A percentile compares a stretch with the other conserved stretches of the same genome.
These are phyloP conservation scores for Fusarium anguioides DNA, from an alignment of 2,329 filamentous ascomycete genomes.

Conservation along the genomic window DNA sequence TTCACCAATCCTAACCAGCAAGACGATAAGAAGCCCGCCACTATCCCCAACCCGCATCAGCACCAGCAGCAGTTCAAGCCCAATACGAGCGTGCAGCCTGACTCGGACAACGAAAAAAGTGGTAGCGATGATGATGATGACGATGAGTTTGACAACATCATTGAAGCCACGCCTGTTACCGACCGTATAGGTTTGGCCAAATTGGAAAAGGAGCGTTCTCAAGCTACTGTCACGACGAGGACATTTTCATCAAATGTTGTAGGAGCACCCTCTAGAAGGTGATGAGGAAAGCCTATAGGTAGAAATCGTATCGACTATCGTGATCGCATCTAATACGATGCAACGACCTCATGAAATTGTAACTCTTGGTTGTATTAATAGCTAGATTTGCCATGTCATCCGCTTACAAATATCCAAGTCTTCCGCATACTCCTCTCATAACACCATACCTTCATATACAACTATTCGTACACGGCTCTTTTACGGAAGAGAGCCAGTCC, in stretches of 20 bases:
- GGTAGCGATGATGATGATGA: conserved; percentile 58
- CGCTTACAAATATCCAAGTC: conserved; percentile 1
- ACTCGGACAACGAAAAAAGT: conserved; percentile 71
- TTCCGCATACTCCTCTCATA: conserved; percentile 8
- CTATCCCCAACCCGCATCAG: conserved; percentile 68
- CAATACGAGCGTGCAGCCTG: conserved; percentile 76
- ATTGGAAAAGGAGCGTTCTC: conserved; percentile 66
- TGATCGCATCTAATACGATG: neutral
- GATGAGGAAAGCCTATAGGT: conserved; percentile 2
- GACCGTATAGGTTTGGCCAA: conserved; percentile 78
- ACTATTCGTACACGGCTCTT: conserved; percentile 28
- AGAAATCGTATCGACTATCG: neutral
- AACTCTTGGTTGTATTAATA: conserved; percentile 3
- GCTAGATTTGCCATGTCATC: conserved; percentile 17
- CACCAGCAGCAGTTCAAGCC: conserved; percentile 57
- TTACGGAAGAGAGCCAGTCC: neutral
- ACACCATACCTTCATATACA: conserved; percentile 16
- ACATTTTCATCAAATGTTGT: conserved; percentile 63
- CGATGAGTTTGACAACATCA: conserved; percentile 92
- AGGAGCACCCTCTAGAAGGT: conserved; percentile 62
- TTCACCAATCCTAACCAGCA: conserved; percentile 67
- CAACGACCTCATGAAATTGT: neutral
- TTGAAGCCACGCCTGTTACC: conserved; percentile 88
- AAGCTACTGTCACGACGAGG: conserved; percentile 59
- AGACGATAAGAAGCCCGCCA: conserved; percentile 68